These are phyloP conservation scores for Metarhizium robertsii DNA, from an alignment of 2,329 filamentous ascomycete species.

Conservation along the genomic window DNA sequence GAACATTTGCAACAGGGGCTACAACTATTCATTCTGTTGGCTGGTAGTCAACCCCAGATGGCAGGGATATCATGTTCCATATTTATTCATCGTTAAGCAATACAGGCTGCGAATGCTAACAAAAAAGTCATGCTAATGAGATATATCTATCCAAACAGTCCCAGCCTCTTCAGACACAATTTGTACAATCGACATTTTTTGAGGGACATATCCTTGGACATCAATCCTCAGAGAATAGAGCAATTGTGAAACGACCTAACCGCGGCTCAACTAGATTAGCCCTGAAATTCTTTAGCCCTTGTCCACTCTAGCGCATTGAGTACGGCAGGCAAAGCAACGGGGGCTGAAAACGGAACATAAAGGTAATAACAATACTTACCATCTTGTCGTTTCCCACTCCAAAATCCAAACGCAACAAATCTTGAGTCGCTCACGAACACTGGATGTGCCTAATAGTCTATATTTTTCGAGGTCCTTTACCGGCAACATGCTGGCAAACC, in stretches of 20 bases:
- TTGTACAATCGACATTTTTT: neutral
- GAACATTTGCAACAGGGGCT: no score
- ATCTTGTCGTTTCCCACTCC: conserved; percentile 59
- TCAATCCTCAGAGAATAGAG: conserved; percentile 20
- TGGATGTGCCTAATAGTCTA: conserved; percentile 59
- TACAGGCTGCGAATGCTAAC: neutral
- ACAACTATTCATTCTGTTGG: neutral
- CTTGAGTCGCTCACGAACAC: conserved; percentile 73
- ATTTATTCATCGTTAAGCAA: neutral
- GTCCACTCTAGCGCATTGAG: neutral
- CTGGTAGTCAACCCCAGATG: neutral
- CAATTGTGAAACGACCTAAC: conserved; percentile 21
- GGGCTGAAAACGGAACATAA: neutral
- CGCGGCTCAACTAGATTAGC: conserved; percentile 16
- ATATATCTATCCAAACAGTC: neutral
- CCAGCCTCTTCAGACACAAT: neutral
- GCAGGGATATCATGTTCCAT: neutral
- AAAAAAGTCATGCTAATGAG: neutral
- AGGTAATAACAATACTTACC: conserved; percentile 43
- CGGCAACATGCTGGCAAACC: conserved; percentile 77
- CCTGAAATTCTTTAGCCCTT: conserved; percentile 10
- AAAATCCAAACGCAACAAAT: conserved; percentile 73
- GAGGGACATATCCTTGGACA: neutral
- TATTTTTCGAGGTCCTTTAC: conserved; percentile 75
- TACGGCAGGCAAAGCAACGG: neutral